Conservation (phyloP, 768 basidiomycete genomes). For the Leccinum ochraceum region DNA sequence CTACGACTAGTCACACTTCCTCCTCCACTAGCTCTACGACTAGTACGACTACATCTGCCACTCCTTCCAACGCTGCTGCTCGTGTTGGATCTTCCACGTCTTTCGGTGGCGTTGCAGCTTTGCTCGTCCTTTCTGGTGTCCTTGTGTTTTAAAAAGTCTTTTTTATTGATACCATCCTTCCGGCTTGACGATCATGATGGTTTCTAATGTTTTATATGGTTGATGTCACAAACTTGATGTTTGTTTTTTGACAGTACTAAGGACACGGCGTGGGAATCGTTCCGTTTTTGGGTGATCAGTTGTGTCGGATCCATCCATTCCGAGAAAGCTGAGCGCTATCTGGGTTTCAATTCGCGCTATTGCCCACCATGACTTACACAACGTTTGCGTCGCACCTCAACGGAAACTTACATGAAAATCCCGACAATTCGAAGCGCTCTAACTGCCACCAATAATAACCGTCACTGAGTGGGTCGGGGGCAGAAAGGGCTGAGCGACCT, state of each 20-base stretch:
- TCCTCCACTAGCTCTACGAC: background rate
- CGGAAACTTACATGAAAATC: too few species aligned
- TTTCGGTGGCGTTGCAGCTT: conserved; percentile 18
- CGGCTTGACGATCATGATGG: conserved; percentile 8
- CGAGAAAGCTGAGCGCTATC: too few species aligned
- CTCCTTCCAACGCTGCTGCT: conserved; percentile 24
- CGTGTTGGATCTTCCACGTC: conserved; percentile 23
- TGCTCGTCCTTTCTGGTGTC: conserved; percentile 24
- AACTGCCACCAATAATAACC: background rate
- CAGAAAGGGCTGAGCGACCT: background rate
- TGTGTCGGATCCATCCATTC: too few species aligned
- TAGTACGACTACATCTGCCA: conserved; percentile 2
- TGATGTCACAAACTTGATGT: background rate
- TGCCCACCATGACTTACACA: too few species aligned
- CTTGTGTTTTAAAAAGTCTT: conserved; percentile 17
- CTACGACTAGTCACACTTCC: background rate
- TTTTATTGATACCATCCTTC: conserved; percentile 7
- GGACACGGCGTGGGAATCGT: too few species aligned
- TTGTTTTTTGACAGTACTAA: background rate
- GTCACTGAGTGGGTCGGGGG: background rate
- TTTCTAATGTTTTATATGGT: conserved; percentile 8
- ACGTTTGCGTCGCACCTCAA: too few species aligned
- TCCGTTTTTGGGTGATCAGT: too few species aligned
- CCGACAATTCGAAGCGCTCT: background rate
- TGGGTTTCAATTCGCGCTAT: background rate